Evolutionary conservation across 257 asterid species (phyloP), one percentile per base, ranked within the genome.

Genomic region (Ilex aquifolium): DNA sequence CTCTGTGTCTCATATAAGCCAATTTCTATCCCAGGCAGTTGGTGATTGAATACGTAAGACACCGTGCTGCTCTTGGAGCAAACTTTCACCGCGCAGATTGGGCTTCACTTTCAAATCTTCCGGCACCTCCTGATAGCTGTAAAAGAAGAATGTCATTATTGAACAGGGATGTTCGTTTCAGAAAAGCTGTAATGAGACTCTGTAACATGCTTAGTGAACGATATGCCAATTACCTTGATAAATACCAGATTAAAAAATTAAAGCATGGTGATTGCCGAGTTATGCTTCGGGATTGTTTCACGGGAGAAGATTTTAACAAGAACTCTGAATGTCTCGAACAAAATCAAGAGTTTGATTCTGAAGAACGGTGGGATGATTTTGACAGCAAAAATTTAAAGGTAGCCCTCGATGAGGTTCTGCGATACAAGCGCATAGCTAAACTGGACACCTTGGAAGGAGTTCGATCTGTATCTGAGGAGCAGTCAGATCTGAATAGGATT

Each of bases 1-100:
- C 57, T 77, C 0, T 5, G 10, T 53, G 56, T 69, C 71, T 54
- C 66, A 62, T 46, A 27, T 50, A 64, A 49, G 53, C 56, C 44
- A 68, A 65, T 69, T 58, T 65, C 65, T 21, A 21, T 78, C 32
- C 32, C 81, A 92, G 99, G 76, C 83, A 82, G 76, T 71, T 92
- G 82, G 88, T 89, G 77, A 85, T 83, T 44, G 91, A 75, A 75
- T 92, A 92, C 76, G 83, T 79, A 74, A 85, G 80, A 77, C 63
- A 79, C 71, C 85, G 97, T 77, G 95, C 95, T 76, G 79, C 84
- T 76, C 83, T 74, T 64, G 99, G 99, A 65, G 88, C 91, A 65
- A 85, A 83, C 42, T 82, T 74, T 78, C 80, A 85, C 75, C 90
- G 97, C 61, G 80, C 77, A 51, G 82, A 82, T 71, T 92, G 97